Percentiles rank a stretch among this genome's conserved stretches.
phyloP scores from a whole-genome alignment of 116 monocot genomes.

The Dioscorea cayenensis region DNA sequence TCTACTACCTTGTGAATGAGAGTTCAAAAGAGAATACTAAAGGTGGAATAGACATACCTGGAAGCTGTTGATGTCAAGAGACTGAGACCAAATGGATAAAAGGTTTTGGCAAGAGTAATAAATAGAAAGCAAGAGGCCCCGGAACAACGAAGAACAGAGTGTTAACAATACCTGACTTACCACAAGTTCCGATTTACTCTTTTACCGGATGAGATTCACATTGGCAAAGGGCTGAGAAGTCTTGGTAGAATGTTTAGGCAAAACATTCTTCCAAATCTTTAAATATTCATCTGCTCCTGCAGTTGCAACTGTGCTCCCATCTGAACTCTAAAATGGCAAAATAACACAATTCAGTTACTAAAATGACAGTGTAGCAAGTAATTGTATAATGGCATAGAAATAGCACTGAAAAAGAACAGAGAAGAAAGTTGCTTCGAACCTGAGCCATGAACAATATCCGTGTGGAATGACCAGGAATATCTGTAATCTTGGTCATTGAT shows the following conservation, averaged over 20 bases:
- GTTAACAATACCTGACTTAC: too few relatives aligned
- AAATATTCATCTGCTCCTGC: not conserved
- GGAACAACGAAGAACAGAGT: too few relatives aligned
- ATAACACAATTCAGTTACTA: not conserved
- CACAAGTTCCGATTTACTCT: too few relatives aligned
- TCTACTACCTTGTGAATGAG: too few relatives aligned
- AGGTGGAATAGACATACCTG: too few relatives aligned
- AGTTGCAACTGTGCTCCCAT: not conserved
- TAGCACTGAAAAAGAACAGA: not conserved
- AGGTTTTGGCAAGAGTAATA: too few relatives aligned
- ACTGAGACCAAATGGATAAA: too few relatives aligned
- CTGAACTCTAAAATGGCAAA: not conserved
- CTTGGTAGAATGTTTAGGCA: not conserved
- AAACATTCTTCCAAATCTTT: not conserved
- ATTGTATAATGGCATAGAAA: not conserved
- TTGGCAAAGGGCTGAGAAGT: not conserved
- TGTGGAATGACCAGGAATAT: slow-evolving; percentile 14
- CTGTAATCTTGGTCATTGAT: slow-evolving; percentile 16
- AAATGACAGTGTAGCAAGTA: not conserved
- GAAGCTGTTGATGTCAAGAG: too few relatives aligned
- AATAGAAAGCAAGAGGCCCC: too few relatives aligned
- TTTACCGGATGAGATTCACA: too few relatives aligned
- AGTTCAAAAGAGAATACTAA: too few relatives aligned
- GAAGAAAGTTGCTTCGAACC: not conserved
- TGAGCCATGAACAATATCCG: slow-evolving; percentile 17